Base-by-base conservation (phyloP, 768 basidiomycete species). In the Auricularia auricula-judae region DNA sequence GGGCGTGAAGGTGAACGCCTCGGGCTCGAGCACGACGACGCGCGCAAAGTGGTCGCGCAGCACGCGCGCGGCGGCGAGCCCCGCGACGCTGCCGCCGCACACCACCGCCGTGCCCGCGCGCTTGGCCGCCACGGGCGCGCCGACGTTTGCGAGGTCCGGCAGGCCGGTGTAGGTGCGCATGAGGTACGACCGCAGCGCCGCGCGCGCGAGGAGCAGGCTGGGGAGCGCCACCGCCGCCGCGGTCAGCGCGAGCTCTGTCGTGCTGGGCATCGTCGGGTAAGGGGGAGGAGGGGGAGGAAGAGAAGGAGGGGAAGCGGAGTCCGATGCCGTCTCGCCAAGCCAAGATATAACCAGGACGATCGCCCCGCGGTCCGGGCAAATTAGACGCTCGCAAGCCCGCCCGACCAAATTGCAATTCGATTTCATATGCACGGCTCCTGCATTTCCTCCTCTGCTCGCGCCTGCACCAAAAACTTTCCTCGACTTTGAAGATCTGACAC, bases 11-110 rank as follows among this genome's bases (percentile, higher is more conserved):
- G 63, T 54, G 56, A 62, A 65, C 42, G 58, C 59, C 16, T 70
- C 69, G 34, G 69, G 62, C 29, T 70, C 69, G 42, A 70, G 33
- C 21, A 70, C 58, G 29, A 68, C 29, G 36, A 70, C 69, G 23
- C 59, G 64, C 34, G 65, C 62, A 60, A 65, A 70, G 62, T 70
- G 68, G 44, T 63, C 42, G 8, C 66, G 36, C 53, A 69, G 69
- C 12, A 70, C 64, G 33, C 62, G 35, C 1, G 69, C 69, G 0
- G 69, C 51, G 8, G 68, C 42, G 39, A 70, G 62, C 14, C 69
- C 69, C 29, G 66, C 66, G 47, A 70, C 39, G 35, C 69, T 70
- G 39, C 16, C 14, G 23, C 14, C 56, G 8, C 23, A 23, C 4
- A 59, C 56, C 11, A 59, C 56, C 10, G 56, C 56, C 10, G 56